Conservation (phyloP, 2,329 filamentous ascomycete species). For the Alternaria arbusti region DNA sequence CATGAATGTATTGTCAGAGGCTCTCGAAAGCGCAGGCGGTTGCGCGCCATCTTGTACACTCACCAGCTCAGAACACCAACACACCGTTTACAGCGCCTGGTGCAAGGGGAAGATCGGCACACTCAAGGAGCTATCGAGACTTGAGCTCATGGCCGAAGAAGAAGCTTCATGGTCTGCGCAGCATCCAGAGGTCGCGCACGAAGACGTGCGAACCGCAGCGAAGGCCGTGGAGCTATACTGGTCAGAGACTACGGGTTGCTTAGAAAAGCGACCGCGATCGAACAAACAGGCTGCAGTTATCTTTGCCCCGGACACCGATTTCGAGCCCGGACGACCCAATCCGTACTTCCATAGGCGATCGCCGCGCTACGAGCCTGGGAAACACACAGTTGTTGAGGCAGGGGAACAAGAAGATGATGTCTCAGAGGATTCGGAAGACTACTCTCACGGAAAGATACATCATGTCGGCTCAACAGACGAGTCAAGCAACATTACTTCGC, state of each 20-base stretch:
- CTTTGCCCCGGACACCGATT: slow-evolving; percentile 31
- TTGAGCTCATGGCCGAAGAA: slow-evolving; percentile 28
- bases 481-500: neutral
- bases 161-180: slow-evolving; percentile 26
- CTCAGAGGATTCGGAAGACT: slow-evolving; percentile 31
- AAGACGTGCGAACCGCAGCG: slow-evolving; percentile 29
- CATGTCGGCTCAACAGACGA: slow-evolving; percentile 2
- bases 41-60: slow-evolving; percentile 26
- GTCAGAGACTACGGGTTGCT: slow-evolving; percentile 19
- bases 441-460: slow-evolving; percentile 11
- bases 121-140: slow-evolving; percentile 23
- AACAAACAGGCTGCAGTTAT: slow-evolving; percentile 19
- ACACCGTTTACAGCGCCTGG: slow-evolving; percentile 32
- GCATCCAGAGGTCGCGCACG: slow-evolving; percentile 11
- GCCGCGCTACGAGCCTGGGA: slow-evolving; percentile 39
- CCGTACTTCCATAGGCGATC: slow-evolving; percentile 35
- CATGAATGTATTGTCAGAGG: slow-evolving; percentile 29
- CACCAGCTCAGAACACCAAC: slow-evolving; percentile 29
- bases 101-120: slow-evolving; percentile 30
- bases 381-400: slow-evolving; percentile 19
- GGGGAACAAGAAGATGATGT: slow-evolving; percentile 11
- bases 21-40: slow-evolving; percentile 28
- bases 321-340: slow-evolving; percentile 26
- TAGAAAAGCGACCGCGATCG: neutral
- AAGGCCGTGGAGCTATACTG: slow-evolving; percentile 36